phyloP scores from a whole-genome alignment of 2,329 filamentous ascomycete species.

The Lachnellula subtilissima region DNA sequence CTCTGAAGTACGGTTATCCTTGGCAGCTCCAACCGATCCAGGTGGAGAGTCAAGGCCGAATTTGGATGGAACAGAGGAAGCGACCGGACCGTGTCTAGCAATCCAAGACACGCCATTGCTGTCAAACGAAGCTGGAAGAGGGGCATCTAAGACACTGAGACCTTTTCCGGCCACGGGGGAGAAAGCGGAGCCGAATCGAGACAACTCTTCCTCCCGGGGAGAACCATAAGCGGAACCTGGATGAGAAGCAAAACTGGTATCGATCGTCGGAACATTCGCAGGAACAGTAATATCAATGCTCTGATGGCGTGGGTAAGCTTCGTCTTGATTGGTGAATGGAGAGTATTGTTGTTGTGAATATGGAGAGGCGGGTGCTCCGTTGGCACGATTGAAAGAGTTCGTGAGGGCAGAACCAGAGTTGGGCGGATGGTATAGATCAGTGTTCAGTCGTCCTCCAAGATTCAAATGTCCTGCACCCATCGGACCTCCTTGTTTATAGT shows the following conservation, averaged over 20 bases:
- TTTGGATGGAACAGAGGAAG: slow-evolving; percentile 85
- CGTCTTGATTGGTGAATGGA: slow-evolving; percentile 49
- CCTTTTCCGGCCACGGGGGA: slow-evolving; percentile 69
- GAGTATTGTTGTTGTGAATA: slow-evolving; percentile 34
- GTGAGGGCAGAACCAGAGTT: slow-evolving; percentile 72
- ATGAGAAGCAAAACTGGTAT: slow-evolving; percentile 48
- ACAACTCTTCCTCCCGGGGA: slow-evolving; percentile 64
- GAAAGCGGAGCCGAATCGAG: slow-evolving; percentile 63
- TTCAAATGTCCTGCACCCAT: slow-evolving; percentile 54
- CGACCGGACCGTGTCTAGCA: slow-evolving; percentile 83
- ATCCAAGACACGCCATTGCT: slow-evolving; percentile 92
- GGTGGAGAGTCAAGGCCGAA: slow-evolving; percentile 86
- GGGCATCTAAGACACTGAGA: slow-evolving; percentile 88
- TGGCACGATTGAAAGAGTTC: slow-evolving; percentile 64
- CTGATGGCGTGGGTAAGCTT: slow-evolving; percentile 47
- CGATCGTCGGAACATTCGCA: slow-evolving; percentile 50
- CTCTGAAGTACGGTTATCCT: slow-evolving; percentile 57
- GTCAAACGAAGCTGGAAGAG: slow-evolving; percentile 90
- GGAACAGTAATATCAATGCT: slow-evolving; percentile 43
- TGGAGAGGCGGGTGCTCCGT: slow-evolving; percentile 38
- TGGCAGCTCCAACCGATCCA: slow-evolving; percentile 61
- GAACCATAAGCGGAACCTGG: slow-evolving; percentile 69
- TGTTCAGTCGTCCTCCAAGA: slow-evolving; percentile 64
- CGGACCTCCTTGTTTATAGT: slow-evolving; percentile 55
- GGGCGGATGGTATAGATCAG: slow-evolving; percentile 58